Conservation (phyloP, 208 protist genomes). For the Acanthamoeba royreba region DNA sequence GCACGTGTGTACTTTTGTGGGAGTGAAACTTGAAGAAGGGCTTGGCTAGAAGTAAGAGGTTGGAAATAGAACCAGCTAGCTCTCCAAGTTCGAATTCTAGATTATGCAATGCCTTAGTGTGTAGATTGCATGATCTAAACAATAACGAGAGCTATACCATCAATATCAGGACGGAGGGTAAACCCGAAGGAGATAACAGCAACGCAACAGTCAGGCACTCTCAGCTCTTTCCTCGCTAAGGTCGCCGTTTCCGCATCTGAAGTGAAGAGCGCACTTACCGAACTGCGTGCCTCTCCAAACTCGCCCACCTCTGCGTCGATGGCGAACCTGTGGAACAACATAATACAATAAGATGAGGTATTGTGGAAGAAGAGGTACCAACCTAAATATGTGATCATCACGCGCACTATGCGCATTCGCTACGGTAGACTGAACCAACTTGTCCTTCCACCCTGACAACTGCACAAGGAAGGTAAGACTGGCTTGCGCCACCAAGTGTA, state of each 20-base stretch:
- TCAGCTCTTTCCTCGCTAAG: neutral
- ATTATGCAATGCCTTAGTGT: neutral
- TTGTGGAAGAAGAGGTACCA: neutral
- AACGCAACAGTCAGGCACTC: neutral
- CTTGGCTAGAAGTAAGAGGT: neutral
- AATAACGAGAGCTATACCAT: neutral
- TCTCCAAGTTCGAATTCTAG: constrained; percentile 20
- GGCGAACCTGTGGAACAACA: neutral
- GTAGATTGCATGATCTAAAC: neutral
- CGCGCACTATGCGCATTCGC: neutral
- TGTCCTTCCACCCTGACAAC: neutral
- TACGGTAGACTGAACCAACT: neutral
- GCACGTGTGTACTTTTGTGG: neutral
- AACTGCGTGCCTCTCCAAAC: neutral
- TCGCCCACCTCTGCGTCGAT: neutral
- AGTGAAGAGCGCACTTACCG: neutral
- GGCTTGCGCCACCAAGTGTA: too few relatives aligned
- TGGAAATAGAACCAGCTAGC: neutral
- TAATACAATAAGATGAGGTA: neutral
- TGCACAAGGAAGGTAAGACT: too few relatives aligned
- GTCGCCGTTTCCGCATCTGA: neutral
- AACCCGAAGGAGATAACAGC: neutral
- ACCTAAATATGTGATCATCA: neutral
- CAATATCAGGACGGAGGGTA: neutral
- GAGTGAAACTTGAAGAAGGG: constrained; percentile 35